Evolutionary conservation across 164 flowering plant species (phyloP).

Genomic region (Macadamia tetraphylla): DNA sequence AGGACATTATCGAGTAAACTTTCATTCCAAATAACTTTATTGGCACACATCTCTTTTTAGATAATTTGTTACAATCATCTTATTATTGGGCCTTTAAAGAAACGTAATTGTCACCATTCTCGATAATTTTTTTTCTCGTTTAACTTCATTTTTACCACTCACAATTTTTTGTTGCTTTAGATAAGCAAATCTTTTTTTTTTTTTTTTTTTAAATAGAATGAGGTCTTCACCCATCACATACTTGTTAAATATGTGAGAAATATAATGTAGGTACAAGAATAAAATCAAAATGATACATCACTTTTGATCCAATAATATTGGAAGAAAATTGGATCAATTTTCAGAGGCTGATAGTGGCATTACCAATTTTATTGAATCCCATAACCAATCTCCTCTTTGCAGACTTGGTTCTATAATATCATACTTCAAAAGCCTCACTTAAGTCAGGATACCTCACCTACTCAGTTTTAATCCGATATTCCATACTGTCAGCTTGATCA

Average conservation of each 20-base stretch:
- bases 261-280: not conserved
- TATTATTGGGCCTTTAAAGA: too few species aligned
- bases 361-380: slow-evolving; percentile 28
- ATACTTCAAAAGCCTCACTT: slow-evolving; percentile 89
- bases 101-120: too few species aligned
- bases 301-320: not conserved
- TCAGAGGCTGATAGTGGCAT: slow-evolving; percentile 33
- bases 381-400: slow-evolving; percentile 77
- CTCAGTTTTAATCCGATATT: slow-evolving; percentile 66
- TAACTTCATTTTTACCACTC: too few species aligned
- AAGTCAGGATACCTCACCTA: slow-evolving; percentile 68
- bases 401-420: slow-evolving; percentile 91
- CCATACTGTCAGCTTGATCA: slow-evolving; percentile 78
- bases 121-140: too few species aligned
- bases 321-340: slow-evolving; percentile 3
- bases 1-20: too few species aligned
- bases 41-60: too few species aligned
- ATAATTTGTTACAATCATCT: too few species aligned
- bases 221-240: not conserved
- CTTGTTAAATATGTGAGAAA: not conserved
- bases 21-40: too few species aligned
- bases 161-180: too few species aligned
- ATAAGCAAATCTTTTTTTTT: too few species aligned
- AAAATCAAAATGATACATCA: not conserved
- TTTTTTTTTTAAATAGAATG: not conserved